A percentile compares a stretch with the other conserved stretches of the same genome.
Conservation (phyloP, 2,329 filamentous ascomycete genomes). For the Aspergillus aculeatus region DNA sequence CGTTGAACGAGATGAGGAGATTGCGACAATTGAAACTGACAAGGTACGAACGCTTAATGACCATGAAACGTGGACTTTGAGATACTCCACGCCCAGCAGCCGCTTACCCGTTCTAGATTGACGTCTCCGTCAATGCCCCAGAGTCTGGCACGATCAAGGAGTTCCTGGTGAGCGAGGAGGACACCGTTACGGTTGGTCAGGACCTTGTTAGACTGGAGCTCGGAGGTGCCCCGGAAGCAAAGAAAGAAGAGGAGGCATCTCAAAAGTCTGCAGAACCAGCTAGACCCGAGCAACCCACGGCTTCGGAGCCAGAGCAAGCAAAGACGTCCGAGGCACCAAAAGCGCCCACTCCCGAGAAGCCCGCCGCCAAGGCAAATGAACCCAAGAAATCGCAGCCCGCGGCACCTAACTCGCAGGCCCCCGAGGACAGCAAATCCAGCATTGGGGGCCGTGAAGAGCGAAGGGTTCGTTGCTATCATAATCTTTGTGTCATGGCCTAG, state of each 20-base stretch:
- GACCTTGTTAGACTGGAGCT: slow-evolving; percentile 82
- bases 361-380: slow-evolving; percentile 38
- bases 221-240: slow-evolving; percentile 63
- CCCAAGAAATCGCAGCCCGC: slow-evolving; percentile 21
- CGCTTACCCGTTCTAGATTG: slow-evolving; percentile 62
- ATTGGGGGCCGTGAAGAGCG: slow-evolving; percentile 81
- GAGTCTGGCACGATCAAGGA: slow-evolving; percentile 89
- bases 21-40: slow-evolving; percentile 98
- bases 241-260: slow-evolving; percentile 56
- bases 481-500: not conserved
- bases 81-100: not conserved
- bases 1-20: slow-evolving; percentile 94
- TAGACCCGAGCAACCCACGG: slow-evolving; percentile 46
- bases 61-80: not conserved
- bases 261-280: slow-evolving; percentile 62
- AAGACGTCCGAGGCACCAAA: slow-evolving; percentile 35
- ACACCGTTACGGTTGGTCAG: slow-evolving; percentile 92
- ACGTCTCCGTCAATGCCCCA: slow-evolving; percentile 93
- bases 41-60: slow-evolving; percentile 62
- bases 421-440: slow-evolving; percentile 30
- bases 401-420: slow-evolving; percentile 21
- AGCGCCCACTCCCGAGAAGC: slow-evolving; percentile 36
- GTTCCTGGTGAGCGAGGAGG: slow-evolving; percentile 86
- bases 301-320: slow-evolving; percentile 30
- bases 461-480: slow-evolving; percentile 60